Conservation (phyloP, 805 yeast genomes). For the Metschnikowia drakensbergensis region DNA sequence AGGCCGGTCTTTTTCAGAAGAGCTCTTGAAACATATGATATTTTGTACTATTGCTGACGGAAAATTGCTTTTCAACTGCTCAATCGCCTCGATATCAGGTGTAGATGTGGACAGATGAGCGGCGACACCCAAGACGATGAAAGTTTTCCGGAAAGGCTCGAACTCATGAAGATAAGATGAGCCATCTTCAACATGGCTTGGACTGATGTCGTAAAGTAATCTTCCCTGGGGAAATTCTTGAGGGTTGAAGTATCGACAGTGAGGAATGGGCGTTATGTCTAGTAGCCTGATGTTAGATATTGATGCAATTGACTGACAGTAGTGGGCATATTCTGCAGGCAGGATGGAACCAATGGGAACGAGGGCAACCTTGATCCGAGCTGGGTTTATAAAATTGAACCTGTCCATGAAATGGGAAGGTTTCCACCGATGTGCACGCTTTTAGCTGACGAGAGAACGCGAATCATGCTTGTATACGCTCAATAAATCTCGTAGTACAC, state of each 20-base stretch:
- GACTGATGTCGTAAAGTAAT: conserved; percentile 53
- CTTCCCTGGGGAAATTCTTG: conserved; percentile 80
- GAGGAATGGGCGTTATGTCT: conserved; percentile 64
- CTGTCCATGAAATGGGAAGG: conserved; percentile 12
- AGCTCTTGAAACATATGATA: conserved; percentile 51
- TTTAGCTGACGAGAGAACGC: conserved; percentile 1
- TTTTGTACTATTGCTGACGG: conserved; percentile 55
- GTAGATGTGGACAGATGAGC: conserved; percentile 18
- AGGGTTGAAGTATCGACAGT: conserved; percentile 62
- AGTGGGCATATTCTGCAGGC: conserved; percentile 38
- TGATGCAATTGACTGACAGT: conserved; percentile 41
- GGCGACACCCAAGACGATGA: conserved; percentile 52
- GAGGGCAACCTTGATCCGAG: conserved; percentile 60
- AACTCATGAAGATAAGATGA: conserved; percentile 74
- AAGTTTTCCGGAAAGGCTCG: conserved; percentile 82
- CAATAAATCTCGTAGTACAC: not conserved
- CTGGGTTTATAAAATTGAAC: conserved; percentile 56
- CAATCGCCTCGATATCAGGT: conserved; percentile 6
- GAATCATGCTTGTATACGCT: not conserved
- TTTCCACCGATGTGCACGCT: conserved; percentile 2
- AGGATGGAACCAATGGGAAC: conserved; percentile 61
- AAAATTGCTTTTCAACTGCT: conserved; percentile 39
- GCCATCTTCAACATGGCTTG: conserved; percentile 48
- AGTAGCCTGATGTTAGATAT: conserved; percentile 65
- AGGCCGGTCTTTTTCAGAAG: conserved; percentile 14